Evolutionary conservation across 164 flowering plant genomes (phyloP), one percentile per base, ranked within the genome.

Genomic region (Magnolia changhungtana): DNA sequence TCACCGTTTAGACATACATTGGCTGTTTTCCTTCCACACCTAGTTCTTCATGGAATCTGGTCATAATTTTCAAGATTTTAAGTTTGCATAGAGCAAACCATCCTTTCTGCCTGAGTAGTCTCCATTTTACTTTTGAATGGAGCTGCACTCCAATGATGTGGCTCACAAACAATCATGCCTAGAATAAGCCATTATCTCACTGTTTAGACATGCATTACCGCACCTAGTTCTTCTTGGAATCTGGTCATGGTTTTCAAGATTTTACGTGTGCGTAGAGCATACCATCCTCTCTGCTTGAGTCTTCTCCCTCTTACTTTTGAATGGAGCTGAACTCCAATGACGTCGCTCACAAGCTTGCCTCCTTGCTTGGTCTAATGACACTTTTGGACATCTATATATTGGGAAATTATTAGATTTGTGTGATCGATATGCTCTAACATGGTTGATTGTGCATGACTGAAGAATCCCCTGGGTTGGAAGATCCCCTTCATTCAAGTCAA

Each of bases 321-420:
- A 63, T 63, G 77, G 52, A 67, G 72, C n/a, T 68, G 72, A 1
- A 59, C 77, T 75, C 65, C 66, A 55, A 75, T 68, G 52, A 55
- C 8, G 71, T 64, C 61, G 76, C 45, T 45, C 21, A 74, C 58
- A 74, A 37, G 10, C 13, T 3, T 72, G 23, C 4, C 16, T 11
- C 63, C 58, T 66, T 16, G 19, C 21, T 21, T 63, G 65, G 21
- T 9, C 21, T 21, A 18, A 21, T 7, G 65, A 63, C 65, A n/a
- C 9, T 2, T 18, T 63, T n/a, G 65, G 19, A 63, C 65, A 19
- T 63, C 65, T 18, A 37, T 37, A 37, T 37, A 37, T 37, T 37
- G 45, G 45, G 45, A 37, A 37, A 37, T 37, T 37, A 37, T 37
- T 37, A 37, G 45, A 37, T 37, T 37, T 7, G 45, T 37, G 45